phyloP scores from a whole-genome alignment of 2,329 filamentous ascomycete species.

The Esteya vermicola region DNA sequence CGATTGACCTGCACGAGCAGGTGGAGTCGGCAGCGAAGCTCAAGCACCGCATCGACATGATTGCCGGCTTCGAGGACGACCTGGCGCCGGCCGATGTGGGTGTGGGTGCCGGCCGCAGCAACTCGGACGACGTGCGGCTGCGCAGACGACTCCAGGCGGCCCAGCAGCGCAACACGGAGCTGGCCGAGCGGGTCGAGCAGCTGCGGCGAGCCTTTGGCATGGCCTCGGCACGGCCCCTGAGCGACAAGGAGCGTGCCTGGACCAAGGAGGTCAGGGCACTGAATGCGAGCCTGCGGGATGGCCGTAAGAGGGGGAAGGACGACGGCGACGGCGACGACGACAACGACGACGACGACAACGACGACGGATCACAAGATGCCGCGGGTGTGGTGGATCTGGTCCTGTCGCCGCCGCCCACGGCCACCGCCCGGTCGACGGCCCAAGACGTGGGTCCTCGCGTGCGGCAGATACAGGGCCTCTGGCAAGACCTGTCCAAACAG shows the following conservation, averaged over 20 bases:
- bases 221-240: slow-evolving; percentile 35
- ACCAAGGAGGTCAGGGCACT: slow-evolving; percentile 25
- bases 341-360: too few species aligned
- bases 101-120: too few species aligned
- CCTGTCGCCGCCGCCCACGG: slow-evolving; percentile 1
- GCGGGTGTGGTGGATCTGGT: too few species aligned
- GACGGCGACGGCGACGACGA: slow-evolving; percentile 1
- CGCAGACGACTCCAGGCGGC: slow-evolving; percentile 42
- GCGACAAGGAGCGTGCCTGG: slow-evolving; percentile 46
- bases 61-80: slow-evolving; percentile 36
- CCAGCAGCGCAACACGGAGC: slow-evolving; percentile 38
- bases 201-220: slow-evolving; percentile 37
- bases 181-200: slow-evolving; percentile 45
- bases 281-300: slow-evolving; percentile 23
- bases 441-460: slow-evolving; percentile 41
- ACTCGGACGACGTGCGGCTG: slow-evolving; percentile 43
- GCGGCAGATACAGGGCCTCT: slow-evolving; percentile 38
- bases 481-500: slow-evolving; percentile 37
- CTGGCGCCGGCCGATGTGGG: not conserved
- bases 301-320: too few species aligned
- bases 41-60: slow-evolving; percentile 49
- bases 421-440: not conserved
- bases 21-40: slow-evolving; percentile 52
- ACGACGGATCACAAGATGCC: too few species aligned
- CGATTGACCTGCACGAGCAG: slow-evolving; percentile 53